Evolutionary conservation across 2,329 filamentous ascomycete species (phyloP), one percentile per base, ranked within the genome.

Genomic region (Sporothrix curviconia): DNA sequence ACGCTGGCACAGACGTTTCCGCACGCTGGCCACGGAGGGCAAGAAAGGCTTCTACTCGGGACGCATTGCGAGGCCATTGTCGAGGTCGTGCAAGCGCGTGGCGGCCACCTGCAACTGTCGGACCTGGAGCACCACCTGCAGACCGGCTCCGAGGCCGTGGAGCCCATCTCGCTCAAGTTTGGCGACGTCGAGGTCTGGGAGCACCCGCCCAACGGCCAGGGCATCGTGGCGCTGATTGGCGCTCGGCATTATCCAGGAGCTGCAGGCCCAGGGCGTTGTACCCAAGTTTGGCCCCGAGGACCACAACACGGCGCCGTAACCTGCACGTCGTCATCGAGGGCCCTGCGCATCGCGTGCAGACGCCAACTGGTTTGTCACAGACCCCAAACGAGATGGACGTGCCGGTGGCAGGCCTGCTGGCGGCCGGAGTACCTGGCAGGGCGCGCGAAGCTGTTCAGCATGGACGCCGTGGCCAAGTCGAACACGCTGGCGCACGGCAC

Each of bases 201-300:
- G 68, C 92, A 97, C 68, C 92, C 92, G 36, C 94, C 94, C 8
- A 97, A 97, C 66, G 92, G 94, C 0, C 94, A 97, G 72, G 94
- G 94, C 1, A 92, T 97, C 62, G 89, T 97, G 2, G 94, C 94
- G 0, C 76, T 97, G 32, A 96, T 97, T n/a, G 86, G 89, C 94
- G 0, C 77, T 99, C 0, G 94, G 94, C 1, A 95, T 97, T 63
- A 77, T 99, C 50, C 86, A 96, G 69, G 85, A 92, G 68, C 79
- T 97, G 1, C 90, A 96, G 71, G 82, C 84, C 59, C 76, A 79
- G 15, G 87, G 86, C 39, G 84, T 84, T 65, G 90, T 97, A 59
- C 84, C 87, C 0, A 79, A 76, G 1, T 96, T 94, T 71, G 72
- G 70, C 0, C 71, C 80, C 1, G 73, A 43, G 2, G 87, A 96